Base-by-base conservation (phyloP, 2,329 filamentous ascomycete species). In the Trichoderma atroviride region DNA sequence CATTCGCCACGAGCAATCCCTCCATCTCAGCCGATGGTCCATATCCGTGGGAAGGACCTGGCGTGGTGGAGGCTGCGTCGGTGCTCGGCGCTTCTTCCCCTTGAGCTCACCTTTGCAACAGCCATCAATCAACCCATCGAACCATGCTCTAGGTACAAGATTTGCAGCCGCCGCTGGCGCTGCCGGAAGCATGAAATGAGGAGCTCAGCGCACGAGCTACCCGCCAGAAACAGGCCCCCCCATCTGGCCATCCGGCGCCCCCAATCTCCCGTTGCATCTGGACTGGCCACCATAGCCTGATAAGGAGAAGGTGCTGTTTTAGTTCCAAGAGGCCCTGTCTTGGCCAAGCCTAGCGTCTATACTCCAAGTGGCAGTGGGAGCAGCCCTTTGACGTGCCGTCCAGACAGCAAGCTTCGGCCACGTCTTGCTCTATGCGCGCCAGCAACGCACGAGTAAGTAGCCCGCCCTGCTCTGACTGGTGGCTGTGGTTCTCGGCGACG, bases 1-100 rank as follows among this genome's bases (percentile, higher is more conserved):
- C 66, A 76, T 76, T 76, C 75, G 74, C 69, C 68, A 64, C 65
- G 24, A 50, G 35, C 53, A 55, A 33, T 43, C 58, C 69, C 37
- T 53, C 62, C 69, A 66, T 47, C 50, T 52, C 50, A 59, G 55
- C 57, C 53, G 29, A 68, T 40, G 47, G 58, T 68, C 63, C 63
- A 59, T 70, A 65, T 57, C 63, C 24, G 55, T 47, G 27, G 40
- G 55, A 67, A 55, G 35, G 29, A 11, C 5, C 35, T n/a, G 37
- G 27, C 16, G 27, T n/a, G 37, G 27, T 50, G 47, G 58, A 61
- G 67, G 59, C 62, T 55, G 58, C 65, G 52, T 62, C 57, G 68
- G 56, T 57, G 50, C 57, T 62, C 57, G 68, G 61, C 60, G 53
- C 62, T 69, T 63, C 68, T 64, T 64, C 50, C 61, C 31, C 35